Evolutionary conservation across 2,329 filamentous ascomycete genomes (phyloP), one percentile per base, ranked within the genome.

Genomic region (Epichloe sp.): DNA sequence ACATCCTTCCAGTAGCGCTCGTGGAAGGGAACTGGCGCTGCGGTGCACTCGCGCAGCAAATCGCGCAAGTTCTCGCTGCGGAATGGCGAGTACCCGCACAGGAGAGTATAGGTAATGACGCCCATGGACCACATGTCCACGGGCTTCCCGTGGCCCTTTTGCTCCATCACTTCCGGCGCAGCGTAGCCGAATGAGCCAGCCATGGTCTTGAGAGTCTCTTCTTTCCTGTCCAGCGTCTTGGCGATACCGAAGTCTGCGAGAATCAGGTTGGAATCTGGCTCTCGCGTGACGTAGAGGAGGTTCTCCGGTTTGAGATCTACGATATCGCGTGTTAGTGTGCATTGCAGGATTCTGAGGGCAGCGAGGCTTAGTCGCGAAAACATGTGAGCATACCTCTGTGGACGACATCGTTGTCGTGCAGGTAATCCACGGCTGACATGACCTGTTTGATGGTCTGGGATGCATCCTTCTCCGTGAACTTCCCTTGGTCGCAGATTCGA

Each of bases 51-150:
- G 56, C 96, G 88, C 58, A 98, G 94, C 57, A 98, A 76, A 62
- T 97, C 93, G 57, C 85, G 79, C 47, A 98, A 76, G 62, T 87
- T 95, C 73, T 98, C 93, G 55, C 89, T 93, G 59, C 93, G 84
- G 79, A 98, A 98, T 19, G 93, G 93, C 44, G 91, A 96, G 74
- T 98, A 98, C 59, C 93, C 93, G 66, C 94, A 98, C 48, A 98
- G 85, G 31, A 98, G 77, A 15, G 93, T 98, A 71, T 98, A 98
- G 42, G 93, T 97, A 63, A 98, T 98, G 62, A 98, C 93, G 55
- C 93, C 93, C 70, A 98, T 79, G 3, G 93, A 97, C 93, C 93
- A 98, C 88, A 98, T 95, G 65, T 98, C 93, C 36, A 97, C 93
- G 4, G 93, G 88, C 70, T 97, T 98, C 65, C 93, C 93, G 66